A percentile compares a stretch with the other conserved stretches of the same genome.
phyloP scores from a whole-genome alignment of 2,329 filamentous ascomycete species.

The Scytalidium sp. region DNA sequence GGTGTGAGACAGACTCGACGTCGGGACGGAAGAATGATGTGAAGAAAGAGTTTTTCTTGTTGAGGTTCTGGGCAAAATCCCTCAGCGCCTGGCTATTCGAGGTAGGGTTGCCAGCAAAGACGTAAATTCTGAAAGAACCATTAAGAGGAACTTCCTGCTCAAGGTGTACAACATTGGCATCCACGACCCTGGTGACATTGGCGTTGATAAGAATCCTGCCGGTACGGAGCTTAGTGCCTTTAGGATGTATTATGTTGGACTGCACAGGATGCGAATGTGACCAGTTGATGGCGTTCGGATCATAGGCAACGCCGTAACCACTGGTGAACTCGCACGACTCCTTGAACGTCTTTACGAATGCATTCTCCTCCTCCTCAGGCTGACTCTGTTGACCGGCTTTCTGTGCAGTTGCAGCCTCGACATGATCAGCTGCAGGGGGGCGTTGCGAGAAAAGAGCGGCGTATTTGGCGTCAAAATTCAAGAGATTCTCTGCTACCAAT shows the following conservation, averaged over 20 bases:
- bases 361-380: conserved; percentile 56
- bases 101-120: conserved; percentile 72
- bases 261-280: conserved; percentile 67
- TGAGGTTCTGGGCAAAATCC: conserved; percentile 66
- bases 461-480: conserved; percentile 86
- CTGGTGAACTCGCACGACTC: conserved; percentile 89
- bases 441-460: conserved; percentile 85
- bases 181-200: conserved; percentile 80
- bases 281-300: conserved; percentile 83
- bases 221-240: conserved; percentile 63
- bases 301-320: conserved; percentile 86
- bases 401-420: conserved; percentile 58
- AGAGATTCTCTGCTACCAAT: conserved; percentile 76
- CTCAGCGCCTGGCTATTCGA: conserved; percentile 60
- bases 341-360: conserved; percentile 88
- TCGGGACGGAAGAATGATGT: conserved; percentile 61
- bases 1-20: conserved; percentile 61
- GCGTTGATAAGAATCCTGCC: conserved; percentile 76
- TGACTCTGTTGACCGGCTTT: conserved; percentile 28
- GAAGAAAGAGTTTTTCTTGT: conserved; percentile 70
- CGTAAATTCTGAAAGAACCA: conserved; percentile 80
- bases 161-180: conserved; percentile 85
- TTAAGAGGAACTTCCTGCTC: conserved; percentile 90
- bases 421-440: conserved; percentile 69
- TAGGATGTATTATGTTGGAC: conserved; percentile 66